Evolutionary conservation across 73 alveolate genomes (phyloP).

Genomic region (Paramecium octaurelia): DNA sequence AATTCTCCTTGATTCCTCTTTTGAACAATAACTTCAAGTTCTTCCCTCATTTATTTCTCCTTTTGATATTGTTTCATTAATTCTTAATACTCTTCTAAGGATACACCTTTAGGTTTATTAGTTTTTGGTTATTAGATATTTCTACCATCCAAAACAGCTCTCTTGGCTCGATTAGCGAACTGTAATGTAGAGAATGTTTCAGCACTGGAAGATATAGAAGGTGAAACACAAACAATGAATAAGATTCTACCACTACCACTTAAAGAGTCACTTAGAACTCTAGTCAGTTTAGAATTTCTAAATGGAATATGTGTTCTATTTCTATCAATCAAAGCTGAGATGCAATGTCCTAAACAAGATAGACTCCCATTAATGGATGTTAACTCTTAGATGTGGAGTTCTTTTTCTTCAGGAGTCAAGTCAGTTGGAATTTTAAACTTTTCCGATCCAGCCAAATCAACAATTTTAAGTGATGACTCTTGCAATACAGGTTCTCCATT

Average conservation of each 20-base stretch:
- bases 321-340: conserved; percentile 94
- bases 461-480: conserved; percentile 60
- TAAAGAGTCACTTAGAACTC: conserved; percentile 91
- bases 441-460: conserved; percentile 90
- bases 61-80: conserved; percentile 38
- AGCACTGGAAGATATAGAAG: conserved; percentile 54
- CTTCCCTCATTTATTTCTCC: conserved; percentile 56
- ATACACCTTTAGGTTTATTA: background rate
- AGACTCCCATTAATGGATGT: conserved; percentile 85
- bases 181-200: conserved; percentile 70
- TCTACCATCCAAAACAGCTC: conserved; percentile 66
- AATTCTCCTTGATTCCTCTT: conserved; percentile 51
- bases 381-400: conserved; percentile 51
- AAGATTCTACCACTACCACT: conserved; percentile 96
- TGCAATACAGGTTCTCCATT: conserved; percentile 45
- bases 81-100: conserved; percentile 55
- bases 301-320: conserved; percentile 88
- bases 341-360: conserved; percentile 96
- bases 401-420: conserved; percentile 47
- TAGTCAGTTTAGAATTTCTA: conserved; percentile 95
- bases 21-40: conserved; percentile 21
- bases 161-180: conserved; percentile 63
- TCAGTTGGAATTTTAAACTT: conserved; percentile 78
- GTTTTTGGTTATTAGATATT: conserved; percentile 27
- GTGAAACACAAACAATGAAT: conserved; percentile 72